Percentiles rank a stretch among this genome's conserved stretches.
Conservation (phyloP, 2,329 filamentous ascomycete genomes). For the Coleophoma crateriformis region DNA sequence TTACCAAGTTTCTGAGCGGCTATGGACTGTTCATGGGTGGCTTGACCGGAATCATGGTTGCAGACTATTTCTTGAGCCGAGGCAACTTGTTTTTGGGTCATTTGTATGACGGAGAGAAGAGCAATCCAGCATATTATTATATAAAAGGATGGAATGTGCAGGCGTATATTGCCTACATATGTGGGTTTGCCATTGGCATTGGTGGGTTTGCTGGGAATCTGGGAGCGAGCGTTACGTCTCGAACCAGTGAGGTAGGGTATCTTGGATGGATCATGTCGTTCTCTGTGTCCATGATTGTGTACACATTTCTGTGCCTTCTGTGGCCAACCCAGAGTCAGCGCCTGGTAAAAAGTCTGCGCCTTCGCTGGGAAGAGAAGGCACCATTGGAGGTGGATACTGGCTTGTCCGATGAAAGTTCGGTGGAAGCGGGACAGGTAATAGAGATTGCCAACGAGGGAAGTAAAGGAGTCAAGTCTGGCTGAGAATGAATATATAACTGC, state of each 20-base stretch:
- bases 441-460: no score
- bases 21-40: conserved; percentile 15
- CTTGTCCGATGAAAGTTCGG: no score
- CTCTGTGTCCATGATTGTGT: conserved; percentile 16
- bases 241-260: conserved; percentile 21
- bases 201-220: conserved; percentile 23
- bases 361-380: conserved; percentile 10
- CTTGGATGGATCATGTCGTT: conserved; percentile 26
- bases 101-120: conserved; percentile 19
- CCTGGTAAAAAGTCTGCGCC: conserved; percentile 18
- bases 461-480: no score
- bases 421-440: no score
- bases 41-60: conserved; percentile 10
- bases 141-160: conserved; percentile 23
- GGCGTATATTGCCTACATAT: conserved; percentile 23
- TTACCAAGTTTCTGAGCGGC: conserved; percentile 11
- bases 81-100: conserved; percentile 22
- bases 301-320: conserved; percentile 23
- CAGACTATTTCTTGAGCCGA: conserved; percentile 25
- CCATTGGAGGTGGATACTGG: not conserved
- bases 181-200: conserved; percentile 22
- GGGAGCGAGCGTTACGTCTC: conserved; percentile 18
- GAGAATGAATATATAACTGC: no score
- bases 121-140: conserved; percentile 24
- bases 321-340: conserved; percentile 27